Base-by-base conservation (phyloP, 2,329 filamentous ascomycete genomes). In the Endocalyx cinctus region DNA sequence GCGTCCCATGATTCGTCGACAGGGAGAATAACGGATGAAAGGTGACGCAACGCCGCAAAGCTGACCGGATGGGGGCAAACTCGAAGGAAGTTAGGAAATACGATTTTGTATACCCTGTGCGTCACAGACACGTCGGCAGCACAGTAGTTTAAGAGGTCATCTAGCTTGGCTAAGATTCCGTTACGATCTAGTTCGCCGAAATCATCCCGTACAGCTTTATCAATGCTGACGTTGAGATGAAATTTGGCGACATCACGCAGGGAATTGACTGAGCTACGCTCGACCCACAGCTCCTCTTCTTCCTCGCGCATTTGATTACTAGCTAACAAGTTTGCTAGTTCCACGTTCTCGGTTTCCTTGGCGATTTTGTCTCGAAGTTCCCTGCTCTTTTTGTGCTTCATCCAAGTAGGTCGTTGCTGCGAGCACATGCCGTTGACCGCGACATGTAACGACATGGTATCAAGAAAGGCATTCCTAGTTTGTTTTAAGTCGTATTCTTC, bases 371-470 rank as follows among this genome's bases (percentile, higher is more conserved):
- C 89, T 31, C 87, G 72, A 28, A 90, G 52, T 53, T 97, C 90
- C 37, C 83, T 75, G 45, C 83, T 87, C 64, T 98, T 98, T 56
- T 87, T 85, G 59, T 95, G 87, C 58, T 87, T 94, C 82, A 96
- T 88, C 92, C 92, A 98, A 1, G 87, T 95, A 7, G 94, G 92
- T 31, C 92, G 77, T 59, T 98, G 92, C 45, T 85, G 82, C 15
- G 92, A 97, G 61, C 92, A 98, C 92, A 98, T 98, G 42, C 92
- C 92, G 55, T 98, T 98, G 16, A 95, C 90, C 3, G 94, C 94
- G 6, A 95, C 90, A 57, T 98, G 92, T 14, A 98, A 67, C 2
- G 90, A 97, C 92, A 98, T 98, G 18, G 92, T 98, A 57, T 98
- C 92, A 32, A 98, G 63, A 55, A 95, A 98, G 27, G 78, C 83